Evolutionary conservation across 495 filamentous ascomycete genomes (phyloP), one percentile per base, ranked within the genome.

Genomic region (Polyplosphaeria fusca): DNA sequence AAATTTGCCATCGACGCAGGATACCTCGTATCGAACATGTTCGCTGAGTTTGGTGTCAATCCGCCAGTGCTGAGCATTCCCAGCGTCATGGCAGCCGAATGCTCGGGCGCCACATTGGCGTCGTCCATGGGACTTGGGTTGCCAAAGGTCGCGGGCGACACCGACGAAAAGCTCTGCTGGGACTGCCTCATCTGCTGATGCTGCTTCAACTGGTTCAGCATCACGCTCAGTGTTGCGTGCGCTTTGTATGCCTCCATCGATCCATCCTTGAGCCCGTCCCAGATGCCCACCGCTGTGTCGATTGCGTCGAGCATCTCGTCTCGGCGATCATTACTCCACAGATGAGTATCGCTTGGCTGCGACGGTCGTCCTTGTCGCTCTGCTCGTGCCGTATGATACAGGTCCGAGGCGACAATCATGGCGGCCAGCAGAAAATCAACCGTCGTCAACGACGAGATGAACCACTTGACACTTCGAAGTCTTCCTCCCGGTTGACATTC

Each of bases 181-280:
- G 52, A 46, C 61, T 61, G 41, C 20, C 57, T 44, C 5, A 32
- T 52, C 48, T 62, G 32, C 50, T 67, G 56, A 43, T 70, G 68
- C 32, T 67, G 69, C 72, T 82, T 84, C 51, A 95, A 70, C 67
- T 91, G 90, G 24, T 77, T 75, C 32, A 95, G 72, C 83, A 95
- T 93, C 38, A 93, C 83, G 7, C 80, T 80, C 5, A 96, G 76
- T 13, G 87, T 78, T n/a, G 76, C 80, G 18, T 81, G 80, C 14
- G 88, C 91, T 70, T 95, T 96, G 71, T 83, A 89, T 0, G 91
- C 88, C 57, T 95, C 91, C 70, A 95, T 86, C n/a, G 83, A 89
- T 37, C 83, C 76, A 46, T 92, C 84, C 0, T 80, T 77, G 16
- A 87, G 72, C 14, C 82, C 81, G 27, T 86, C 83, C 90, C 90